A percentile compares a stretch with the other conserved stretches of the same genome.
These are phyloP conservation scores for Trametes sp. DNA, from an alignment of 1,284 basidiomycete species.

Conservation along the genomic window DNA sequence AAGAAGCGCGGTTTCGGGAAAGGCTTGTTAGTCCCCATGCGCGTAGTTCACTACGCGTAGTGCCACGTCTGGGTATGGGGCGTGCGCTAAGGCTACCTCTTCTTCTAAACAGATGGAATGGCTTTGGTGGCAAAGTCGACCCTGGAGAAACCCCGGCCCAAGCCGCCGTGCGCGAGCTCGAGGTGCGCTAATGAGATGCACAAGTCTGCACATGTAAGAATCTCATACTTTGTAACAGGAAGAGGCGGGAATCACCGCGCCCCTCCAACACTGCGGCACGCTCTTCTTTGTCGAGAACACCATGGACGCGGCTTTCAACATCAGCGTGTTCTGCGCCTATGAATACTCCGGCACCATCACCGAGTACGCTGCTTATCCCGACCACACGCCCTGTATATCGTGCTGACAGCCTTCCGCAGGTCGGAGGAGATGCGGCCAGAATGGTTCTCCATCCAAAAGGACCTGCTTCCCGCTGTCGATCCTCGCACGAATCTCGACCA, in stretches of 20 bases:
- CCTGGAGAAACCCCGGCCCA: conserved; percentile 62
- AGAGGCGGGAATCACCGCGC: conserved; percentile 75
- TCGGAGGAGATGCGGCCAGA: conserved; percentile 75
- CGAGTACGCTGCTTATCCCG: conserved; percentile 56
- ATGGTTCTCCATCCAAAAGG: conserved; percentile 59
- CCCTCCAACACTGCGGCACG: conserved; percentile 63
- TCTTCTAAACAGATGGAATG: conserved; percentile 60
- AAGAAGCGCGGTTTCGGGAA: conserved; percentile 78
- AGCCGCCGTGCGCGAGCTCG: conserved; percentile 71
- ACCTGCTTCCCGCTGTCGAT: conserved; percentile 15
- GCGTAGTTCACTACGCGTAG: too few species aligned
- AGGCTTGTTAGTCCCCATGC: conserved; percentile 62
- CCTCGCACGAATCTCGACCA: conserved; percentile 5
- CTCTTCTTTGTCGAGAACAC: conserved; percentile 65
- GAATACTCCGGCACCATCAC: conserved; percentile 58
- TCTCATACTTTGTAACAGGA: conserved; percentile 56
- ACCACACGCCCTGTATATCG: background rate
- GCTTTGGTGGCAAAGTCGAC: conserved; percentile 81
- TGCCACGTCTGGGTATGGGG: background rate
- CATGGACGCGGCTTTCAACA: conserved; percentile 65
- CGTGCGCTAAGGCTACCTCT: background rate
- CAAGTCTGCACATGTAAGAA: background rate
- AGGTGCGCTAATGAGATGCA: conserved; percentile 47
- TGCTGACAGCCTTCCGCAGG: conserved; percentile 43
- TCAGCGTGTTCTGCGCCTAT: conserved; percentile 70